These are phyloP conservation scores for Domatiomyces catenatus DNA, from an alignment of 2,329 filamentous ascomycete species.

Conservation along the genomic window DNA sequence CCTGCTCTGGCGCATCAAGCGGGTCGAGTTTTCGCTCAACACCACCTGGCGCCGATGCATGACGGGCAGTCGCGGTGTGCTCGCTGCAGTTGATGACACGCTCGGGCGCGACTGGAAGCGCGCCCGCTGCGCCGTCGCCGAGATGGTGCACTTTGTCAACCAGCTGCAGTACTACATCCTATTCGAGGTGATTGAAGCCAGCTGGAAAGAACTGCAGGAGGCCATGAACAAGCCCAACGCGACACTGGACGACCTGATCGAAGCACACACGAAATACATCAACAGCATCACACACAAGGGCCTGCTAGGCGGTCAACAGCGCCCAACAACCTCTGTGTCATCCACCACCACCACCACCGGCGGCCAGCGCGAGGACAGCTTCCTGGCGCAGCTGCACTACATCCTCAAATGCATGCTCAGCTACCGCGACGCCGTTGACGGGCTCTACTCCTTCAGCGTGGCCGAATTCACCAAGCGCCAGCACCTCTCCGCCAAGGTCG, in stretches of 20 bases:
- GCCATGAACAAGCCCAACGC: slow-evolving; percentile 70
- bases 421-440: slow-evolving; percentile 86
- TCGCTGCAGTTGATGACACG: slow-evolving; percentile 58
- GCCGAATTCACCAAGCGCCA: slow-evolving; percentile 88
- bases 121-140: slow-evolving; percentile 73
- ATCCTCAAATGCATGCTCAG: slow-evolving; percentile 84
- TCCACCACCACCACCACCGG: slow-evolving; percentile 25
- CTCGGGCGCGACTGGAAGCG: slow-evolving; percentile 75
- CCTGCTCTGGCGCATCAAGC: slow-evolving; percentile 94
- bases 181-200: slow-evolving; percentile 94
- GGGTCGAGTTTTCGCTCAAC: slow-evolving; percentile 83
- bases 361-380: slow-evolving; percentile 56
- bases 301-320: slow-evolving; percentile 63
- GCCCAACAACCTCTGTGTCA: slow-evolving; percentile 13
- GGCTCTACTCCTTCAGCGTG: slow-evolving; percentile 85
- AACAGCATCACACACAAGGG: slow-evolving; percentile 93
- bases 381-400: slow-evolving; percentile 81
- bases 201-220: slow-evolving; percentile 78
- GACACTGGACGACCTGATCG: slow-evolving; percentile 88
- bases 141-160: slow-evolving; percentile 97
- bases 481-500: slow-evolving; percentile 60
- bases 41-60: slow-evolving; percentile 91
- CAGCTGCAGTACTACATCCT: slow-evolving; percentile 98
- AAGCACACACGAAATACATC: slow-evolving; percentile 79
- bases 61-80: slow-evolving; percentile 83